A percentile compares a stretch with the other conserved stretches of the same genome.
These are phyloP conservation scores for Ophiocordyceps camponoti-floridani DNA, from an alignment of 2,329 filamentous ascomycete genomes.

Conservation along the genomic window DNA sequence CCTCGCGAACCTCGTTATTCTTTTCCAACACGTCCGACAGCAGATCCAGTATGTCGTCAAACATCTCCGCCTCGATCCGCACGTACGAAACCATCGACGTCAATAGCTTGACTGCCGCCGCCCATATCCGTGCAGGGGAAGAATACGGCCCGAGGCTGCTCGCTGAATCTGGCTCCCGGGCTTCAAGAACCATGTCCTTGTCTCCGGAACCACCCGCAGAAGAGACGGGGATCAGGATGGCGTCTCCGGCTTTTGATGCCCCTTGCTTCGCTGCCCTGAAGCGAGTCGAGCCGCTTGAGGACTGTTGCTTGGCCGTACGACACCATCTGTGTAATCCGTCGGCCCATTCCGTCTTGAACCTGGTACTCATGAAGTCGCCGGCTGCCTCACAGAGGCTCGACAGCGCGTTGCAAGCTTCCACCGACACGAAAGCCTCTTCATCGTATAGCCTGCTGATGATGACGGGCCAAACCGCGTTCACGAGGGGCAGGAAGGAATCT, in stretches of 20 bases:
- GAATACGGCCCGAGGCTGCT: slow-evolving; percentile 38
- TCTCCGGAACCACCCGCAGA: slow-evolving; percentile 7
- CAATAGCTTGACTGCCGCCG: slow-evolving; percentile 40
- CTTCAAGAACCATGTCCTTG: slow-evolving; percentile 3
- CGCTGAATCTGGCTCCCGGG: slow-evolving; percentile 3
- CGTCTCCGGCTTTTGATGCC: background rate
- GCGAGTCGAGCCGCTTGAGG: slow-evolving; percentile 7
- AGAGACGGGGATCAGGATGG: slow-evolving; percentile 16
- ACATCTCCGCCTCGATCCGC: slow-evolving; percentile 45
- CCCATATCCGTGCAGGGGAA: slow-evolving; percentile 46
- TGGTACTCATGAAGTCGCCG: slow-evolving; percentile 62
- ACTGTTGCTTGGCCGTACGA: slow-evolving; percentile 22
- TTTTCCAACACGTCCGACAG: slow-evolving; percentile 31
- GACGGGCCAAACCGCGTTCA: slow-evolving; percentile 84
- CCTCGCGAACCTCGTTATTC: slow-evolving; percentile 29
- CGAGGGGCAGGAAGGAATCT: slow-evolving; percentile 68
- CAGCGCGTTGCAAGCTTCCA: slow-evolving; percentile 53
- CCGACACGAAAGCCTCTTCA: slow-evolving; percentile 46
- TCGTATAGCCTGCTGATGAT: slow-evolving; percentile 52
- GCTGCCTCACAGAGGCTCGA: slow-evolving; percentile 50
- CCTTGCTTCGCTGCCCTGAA: background rate
- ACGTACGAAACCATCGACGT: slow-evolving; percentile 44
- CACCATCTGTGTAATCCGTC: slow-evolving; percentile 33
- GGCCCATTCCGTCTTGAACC: slow-evolving; percentile 59
- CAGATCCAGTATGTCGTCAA: slow-evolving; percentile 53